Conservation (phyloP, 768 basidiomycete species). For the Glaciozyma martinii region DNA sequence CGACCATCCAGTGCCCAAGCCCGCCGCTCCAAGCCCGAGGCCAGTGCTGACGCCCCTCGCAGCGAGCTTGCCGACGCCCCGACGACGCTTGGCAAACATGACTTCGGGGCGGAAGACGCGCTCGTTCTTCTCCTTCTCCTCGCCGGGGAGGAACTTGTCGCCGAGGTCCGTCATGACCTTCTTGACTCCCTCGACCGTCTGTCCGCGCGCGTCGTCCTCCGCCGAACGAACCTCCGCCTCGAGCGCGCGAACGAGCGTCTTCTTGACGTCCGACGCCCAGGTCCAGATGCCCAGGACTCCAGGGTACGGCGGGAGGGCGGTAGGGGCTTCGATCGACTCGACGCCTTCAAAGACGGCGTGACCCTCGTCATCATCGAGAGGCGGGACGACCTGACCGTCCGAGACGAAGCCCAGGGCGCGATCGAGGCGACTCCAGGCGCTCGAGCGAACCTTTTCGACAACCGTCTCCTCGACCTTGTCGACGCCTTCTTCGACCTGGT, state of each 20-base stretch:
- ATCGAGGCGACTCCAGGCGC: slow-evolving; percentile 54
- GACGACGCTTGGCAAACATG: slow-evolving; percentile 67
- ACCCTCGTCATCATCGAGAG: slow-evolving; percentile 45
- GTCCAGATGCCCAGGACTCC: slow-evolving; percentile 44
- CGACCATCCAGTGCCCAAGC: slow-evolving; percentile 37
- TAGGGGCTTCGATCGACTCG: slow-evolving; percentile 16
- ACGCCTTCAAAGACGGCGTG: neutral
- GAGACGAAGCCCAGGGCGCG: slow-evolving; percentile 68
- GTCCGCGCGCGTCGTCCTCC: slow-evolving; percentile 40
- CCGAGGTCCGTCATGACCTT: slow-evolving; percentile 47
- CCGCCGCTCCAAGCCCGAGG: slow-evolving; percentile 61
- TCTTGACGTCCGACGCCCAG: slow-evolving; percentile 41
- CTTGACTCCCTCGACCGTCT: slow-evolving; percentile 39
- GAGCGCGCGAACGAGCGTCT: slow-evolving; percentile 39
- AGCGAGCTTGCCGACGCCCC: slow-evolving; percentile 48
- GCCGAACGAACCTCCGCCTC: slow-evolving; percentile 41
- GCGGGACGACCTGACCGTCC: slow-evolving; percentile 57
- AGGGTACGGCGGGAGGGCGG: slow-evolving; percentile 40
- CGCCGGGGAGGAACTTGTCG: slow-evolving; percentile 55
- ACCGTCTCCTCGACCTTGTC: slow-evolving; percentile 70
- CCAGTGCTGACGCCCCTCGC: slow-evolving; percentile 75
- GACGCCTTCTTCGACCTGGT: slow-evolving; percentile 66
- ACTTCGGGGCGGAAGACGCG: slow-evolving; percentile 93
- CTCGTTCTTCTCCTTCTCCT: slow-evolving; percentile 41
- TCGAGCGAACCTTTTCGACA: slow-evolving; percentile 48